Evolutionary conservation across 2,329 filamentous ascomycete genomes (phyloP).

Genomic region (Akanthomyces uredinophilus): DNA sequence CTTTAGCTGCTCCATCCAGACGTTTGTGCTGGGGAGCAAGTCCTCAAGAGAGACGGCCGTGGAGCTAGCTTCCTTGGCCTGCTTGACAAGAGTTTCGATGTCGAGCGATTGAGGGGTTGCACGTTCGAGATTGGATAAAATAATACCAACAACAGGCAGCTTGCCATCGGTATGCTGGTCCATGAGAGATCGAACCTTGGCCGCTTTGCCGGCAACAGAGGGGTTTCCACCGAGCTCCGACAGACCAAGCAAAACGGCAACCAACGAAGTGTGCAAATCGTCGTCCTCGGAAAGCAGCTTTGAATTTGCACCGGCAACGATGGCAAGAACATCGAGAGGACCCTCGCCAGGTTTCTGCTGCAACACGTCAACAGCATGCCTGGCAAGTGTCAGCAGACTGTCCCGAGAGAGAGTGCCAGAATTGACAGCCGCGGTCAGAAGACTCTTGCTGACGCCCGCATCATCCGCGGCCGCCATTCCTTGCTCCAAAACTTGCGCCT

Average conservation of each 20-base stretch:
- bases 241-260: slow-evolving; percentile 48
- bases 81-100: slow-evolving; percentile 49
- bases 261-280: slow-evolving; percentile 42
- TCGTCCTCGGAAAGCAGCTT: slow-evolving; percentile 41
- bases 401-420: slow-evolving; percentile 36
- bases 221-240: slow-evolving; percentile 42
- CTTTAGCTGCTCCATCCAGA: slow-evolving; percentile 63
- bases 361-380: slow-evolving; percentile 30
- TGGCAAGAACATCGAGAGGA: slow-evolving; percentile 44
- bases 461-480: slow-evolving; percentile 36
- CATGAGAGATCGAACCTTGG: slow-evolving; percentile 40
- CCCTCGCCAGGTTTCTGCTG: slow-evolving; percentile 33
- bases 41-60: slow-evolving; percentile 31
- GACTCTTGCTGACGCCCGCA: slow-evolving; percentile 31
- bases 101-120: slow-evolving; percentile 45
- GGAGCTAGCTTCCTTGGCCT: slow-evolving; percentile 34
- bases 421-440: slow-evolving; percentile 45
- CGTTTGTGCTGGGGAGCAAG: slow-evolving; percentile 57
- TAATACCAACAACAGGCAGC: slow-evolving; percentile 44
- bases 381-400: slow-evolving; percentile 29
- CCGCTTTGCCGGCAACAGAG: slow-evolving; percentile 35
- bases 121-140: slow-evolving; percentile 50
- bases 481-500: slow-evolving; percentile 40
- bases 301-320: slow-evolving; percentile 31
- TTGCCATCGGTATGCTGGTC: slow-evolving; percentile 39